Evolutionary conservation across 257 asterid species (phyloP).

Genomic region (Solanum pimpinellifolium): DNA sequence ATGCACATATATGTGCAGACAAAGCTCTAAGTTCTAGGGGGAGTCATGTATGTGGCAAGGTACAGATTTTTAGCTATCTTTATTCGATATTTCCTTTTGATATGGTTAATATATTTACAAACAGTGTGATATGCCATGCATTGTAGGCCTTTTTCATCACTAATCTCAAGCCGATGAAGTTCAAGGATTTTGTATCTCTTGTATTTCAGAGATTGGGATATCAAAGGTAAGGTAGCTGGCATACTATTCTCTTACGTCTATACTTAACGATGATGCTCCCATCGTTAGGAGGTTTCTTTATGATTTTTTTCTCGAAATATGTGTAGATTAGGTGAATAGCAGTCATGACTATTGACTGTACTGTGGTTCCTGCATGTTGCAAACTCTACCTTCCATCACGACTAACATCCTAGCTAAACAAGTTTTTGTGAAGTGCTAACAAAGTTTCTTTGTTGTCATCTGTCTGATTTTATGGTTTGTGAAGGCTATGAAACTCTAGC

Average conservation of each 20-base stretch:
- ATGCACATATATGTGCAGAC: conserved; percentile 86
- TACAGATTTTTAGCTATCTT: conserved; percentile 14
- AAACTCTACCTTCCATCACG: not conserved
- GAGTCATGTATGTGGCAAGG: conserved; percentile 65
- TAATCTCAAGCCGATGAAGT: conserved; percentile 52
- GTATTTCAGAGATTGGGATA: conserved; percentile 55
- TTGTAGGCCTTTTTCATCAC: conserved; percentile 69
- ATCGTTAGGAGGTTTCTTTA: not conserved
- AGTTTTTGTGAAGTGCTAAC: not conserved
- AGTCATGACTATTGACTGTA: not conserved
- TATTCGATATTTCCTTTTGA: not conserved
- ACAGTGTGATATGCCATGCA: not conserved
- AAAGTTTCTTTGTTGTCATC: not conserved
- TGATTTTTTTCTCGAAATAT: not conserved
- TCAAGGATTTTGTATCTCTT: conserved; percentile 43
- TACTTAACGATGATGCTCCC: not conserved
- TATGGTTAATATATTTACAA: not conserved
- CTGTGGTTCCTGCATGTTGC: not conserved
- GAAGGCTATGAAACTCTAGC: not conserved
- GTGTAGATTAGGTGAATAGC: not conserved
- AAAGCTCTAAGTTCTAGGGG: conserved; percentile 51
- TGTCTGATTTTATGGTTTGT: not conserved
- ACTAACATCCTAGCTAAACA: not conserved
- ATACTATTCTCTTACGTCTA: not conserved
- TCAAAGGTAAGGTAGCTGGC: conserved; percentile 36